Conservation (phyloP, 208 protist species). For the Novymonas esmeraldas region DNA sequence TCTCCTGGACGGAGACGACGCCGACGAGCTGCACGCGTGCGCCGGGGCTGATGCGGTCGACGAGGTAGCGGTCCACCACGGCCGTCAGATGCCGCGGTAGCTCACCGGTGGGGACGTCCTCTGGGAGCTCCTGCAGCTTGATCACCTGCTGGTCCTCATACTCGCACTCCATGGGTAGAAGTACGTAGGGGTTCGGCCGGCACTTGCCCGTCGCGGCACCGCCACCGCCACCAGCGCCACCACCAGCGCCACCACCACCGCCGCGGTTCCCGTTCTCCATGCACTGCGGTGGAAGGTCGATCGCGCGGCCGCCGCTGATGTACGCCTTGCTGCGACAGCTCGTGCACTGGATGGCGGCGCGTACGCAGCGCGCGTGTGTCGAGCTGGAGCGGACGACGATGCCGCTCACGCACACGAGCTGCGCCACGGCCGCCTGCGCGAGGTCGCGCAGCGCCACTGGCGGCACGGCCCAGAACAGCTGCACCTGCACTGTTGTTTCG, state of each 20-base stretch:
- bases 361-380: conserved; percentile 79
- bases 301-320: conserved; percentile 69
- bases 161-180: conserved; percentile 92
- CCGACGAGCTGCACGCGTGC: conserved; percentile 96
- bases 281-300: conserved; percentile 88
- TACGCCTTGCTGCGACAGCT: conserved; percentile 90
- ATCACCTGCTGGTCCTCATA: conserved; percentile 94
- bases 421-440: conserved; percentile 76
- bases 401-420: conserved; percentile 85
- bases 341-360: conserved; percentile 90
- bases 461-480: conserved; percentile 87
- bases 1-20: conserved; percentile 88
- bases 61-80: conserved; percentile 91
- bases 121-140: conserved; percentile 95
- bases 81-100: conserved; percentile 90
- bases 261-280: conserved; percentile 75
- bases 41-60: conserved; percentile 95
- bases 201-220: conserved; percentile 55
- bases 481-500: conserved; percentile 84
- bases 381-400: conserved; percentile 90
- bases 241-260: conserved; percentile 26
- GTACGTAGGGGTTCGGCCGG: conserved; percentile 92
- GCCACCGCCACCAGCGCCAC: conserved; percentile 15
- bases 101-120: conserved; percentile 94
- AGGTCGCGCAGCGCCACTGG: conserved; percentile 83